Percentiles rank a stretch among this genome's conserved stretches.
phyloP scores from a whole-genome alignment of 2,329 filamentous ascomycete genomes.

The Cadophora malorum region DNA sequence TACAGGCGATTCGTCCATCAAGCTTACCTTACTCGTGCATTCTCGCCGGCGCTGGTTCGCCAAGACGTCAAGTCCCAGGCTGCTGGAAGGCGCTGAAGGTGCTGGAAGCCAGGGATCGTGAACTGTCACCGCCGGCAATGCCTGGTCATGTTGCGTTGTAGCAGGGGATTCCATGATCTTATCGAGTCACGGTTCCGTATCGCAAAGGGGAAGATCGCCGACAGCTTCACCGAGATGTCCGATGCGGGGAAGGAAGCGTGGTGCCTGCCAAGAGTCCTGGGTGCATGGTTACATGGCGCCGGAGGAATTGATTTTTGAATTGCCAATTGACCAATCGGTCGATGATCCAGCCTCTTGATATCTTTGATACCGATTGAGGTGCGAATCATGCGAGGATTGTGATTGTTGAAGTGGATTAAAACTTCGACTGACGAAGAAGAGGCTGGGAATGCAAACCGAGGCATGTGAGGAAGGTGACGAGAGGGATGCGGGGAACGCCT shows the following conservation, averaged over 20 bases:
- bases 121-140: constrained; percentile 11
- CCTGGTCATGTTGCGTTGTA: background rate
- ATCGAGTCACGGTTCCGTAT: background rate
- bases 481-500: constrained; percentile 5
- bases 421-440: background rate
- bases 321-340: background rate
- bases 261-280: background rate
- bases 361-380: background rate
- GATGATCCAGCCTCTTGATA: constrained; percentile 16
- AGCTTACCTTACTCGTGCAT: constrained; percentile 12
- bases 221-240: constrained; percentile 14
- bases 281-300: constrained; percentile 15
- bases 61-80: background rate
- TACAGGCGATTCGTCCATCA: background rate
- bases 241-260: constrained; percentile 2
- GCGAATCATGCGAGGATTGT: background rate
- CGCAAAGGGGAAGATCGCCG: constrained; percentile 13
- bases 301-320: constrained; percentile 1
- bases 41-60: background rate
- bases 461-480: background rate
- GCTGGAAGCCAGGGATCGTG: background rate
- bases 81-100: constrained; percentile 1
- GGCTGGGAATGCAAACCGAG: constrained; percentile 1
- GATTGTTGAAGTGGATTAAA: constrained; percentile 5
- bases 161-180: constrained; percentile 6